Conservation (phyloP, 495 filamentous ascomycete genomes). For the Parmelia sp. region DNA sequence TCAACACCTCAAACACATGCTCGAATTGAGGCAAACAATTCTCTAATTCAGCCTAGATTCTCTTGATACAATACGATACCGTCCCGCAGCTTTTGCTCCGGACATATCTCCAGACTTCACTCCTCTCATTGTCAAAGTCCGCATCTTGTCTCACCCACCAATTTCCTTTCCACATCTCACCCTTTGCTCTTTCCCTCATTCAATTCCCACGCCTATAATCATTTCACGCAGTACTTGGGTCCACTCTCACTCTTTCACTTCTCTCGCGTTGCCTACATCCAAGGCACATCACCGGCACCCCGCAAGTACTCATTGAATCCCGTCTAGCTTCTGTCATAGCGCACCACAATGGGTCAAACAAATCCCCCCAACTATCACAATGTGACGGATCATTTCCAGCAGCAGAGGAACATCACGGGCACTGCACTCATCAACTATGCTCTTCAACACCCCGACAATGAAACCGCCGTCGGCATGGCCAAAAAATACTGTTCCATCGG, state of each 20-base stretch:
- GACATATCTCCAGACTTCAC: too few relatives aligned
- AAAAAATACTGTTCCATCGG: constrained; percentile 9
- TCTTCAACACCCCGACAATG: constrained; percentile 6
- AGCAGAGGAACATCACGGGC: neutral
- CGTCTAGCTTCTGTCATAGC: neutral
- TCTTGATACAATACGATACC: too few relatives aligned
- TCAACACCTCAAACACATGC: too few relatives aligned
- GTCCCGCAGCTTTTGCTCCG: too few relatives aligned
- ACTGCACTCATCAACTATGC: constrained; percentile 6
- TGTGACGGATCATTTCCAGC: neutral
- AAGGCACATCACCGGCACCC: too few relatives aligned
- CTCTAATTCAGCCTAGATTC: too few relatives aligned
- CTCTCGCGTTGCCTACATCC: neutral
- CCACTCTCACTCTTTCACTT: neutral
- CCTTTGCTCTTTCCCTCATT: neutral
- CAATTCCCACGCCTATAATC: neutral
- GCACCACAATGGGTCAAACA: neutral
- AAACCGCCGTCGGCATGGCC: constrained; percentile 7
- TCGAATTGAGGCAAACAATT: too few relatives aligned
- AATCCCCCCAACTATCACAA: constrained; percentile 4
- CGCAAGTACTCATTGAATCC: neutral
- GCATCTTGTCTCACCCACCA: too few relatives aligned
- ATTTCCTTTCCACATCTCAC: too few relatives aligned
- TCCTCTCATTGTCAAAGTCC: too few relatives aligned
- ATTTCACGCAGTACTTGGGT: neutral